Conservation (phyloP, 768 basidiomycete genomes). For the Gloeophyllum trabeum region DNA sequence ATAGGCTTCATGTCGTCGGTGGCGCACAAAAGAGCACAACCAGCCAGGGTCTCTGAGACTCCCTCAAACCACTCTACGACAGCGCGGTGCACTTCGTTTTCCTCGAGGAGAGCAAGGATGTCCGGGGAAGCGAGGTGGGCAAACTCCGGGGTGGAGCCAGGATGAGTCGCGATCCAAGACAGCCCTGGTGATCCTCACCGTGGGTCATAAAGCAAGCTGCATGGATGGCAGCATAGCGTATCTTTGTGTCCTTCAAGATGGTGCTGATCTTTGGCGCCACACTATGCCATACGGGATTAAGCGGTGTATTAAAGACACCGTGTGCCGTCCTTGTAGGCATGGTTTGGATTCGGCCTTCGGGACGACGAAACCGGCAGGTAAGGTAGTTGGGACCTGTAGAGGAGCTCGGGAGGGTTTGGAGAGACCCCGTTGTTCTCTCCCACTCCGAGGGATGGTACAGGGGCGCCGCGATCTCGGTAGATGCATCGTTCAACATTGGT, state of each 20-base stretch:
- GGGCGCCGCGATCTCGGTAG: conserved; percentile 8
- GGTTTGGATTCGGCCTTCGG: conserved; percentile 9
- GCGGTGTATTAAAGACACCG: conserved; percentile 27
- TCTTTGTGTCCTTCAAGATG: conserved; percentile 18
- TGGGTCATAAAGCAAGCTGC: conserved; percentile 16
- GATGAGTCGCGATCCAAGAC: conserved; percentile 22
- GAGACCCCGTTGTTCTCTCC: conserved; percentile 19
- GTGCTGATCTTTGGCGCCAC: conserved; percentile 26
- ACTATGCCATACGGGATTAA: conserved; percentile 27
- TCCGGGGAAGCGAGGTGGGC: conserved; percentile 22
- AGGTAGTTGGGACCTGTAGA: conserved; percentile 19
- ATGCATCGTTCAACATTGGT: conserved; percentile 6
- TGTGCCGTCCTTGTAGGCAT: conserved; percentile 26
- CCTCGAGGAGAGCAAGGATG: conserved; percentile 24
- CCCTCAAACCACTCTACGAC: conserved; percentile 28
- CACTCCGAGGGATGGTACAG: conserved; percentile 13
- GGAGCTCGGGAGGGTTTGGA: conserved; percentile 17
- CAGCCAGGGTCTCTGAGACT: conserved; percentile 15
- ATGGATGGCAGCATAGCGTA: conserved; percentile 20
- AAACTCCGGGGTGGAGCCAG: conserved; percentile 19
- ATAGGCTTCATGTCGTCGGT: conserved; percentile 6
- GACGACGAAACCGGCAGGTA: conserved; percentile 15
- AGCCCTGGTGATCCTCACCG: conserved; percentile 13
- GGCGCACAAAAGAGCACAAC: conserved; percentile 9
- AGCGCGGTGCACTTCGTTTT: conserved; percentile 17